A percentile compares a stretch with the other conserved stretches of the same genome.
phyloP scores from a whole-genome alignment of 1,139 yeast species.

The Eremothecium coryli region DNA sequence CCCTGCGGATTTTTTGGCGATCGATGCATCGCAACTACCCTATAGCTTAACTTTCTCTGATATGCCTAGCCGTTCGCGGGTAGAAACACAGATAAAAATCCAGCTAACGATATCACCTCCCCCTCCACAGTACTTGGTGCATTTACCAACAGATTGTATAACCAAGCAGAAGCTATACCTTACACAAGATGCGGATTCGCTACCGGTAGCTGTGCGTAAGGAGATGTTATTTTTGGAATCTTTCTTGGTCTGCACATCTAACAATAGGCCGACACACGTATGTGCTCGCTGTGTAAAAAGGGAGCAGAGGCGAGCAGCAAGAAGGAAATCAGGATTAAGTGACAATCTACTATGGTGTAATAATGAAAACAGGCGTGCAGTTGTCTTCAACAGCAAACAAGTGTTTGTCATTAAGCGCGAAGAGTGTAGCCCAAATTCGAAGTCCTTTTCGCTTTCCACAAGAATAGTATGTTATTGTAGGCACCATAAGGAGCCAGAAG shows the following conservation, averaged over 20 bases:
- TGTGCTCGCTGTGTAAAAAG: conserved; percentile 84
- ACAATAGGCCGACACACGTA: conserved; percentile 53
- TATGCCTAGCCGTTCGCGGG: conserved; percentile 74
- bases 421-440: conserved; percentile 23
- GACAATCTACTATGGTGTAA: conserved; percentile 76
- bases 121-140: conserved; percentile 61
- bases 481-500: conserved; percentile 78
- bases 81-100: conserved; percentile 88
- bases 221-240: conserved; percentile 57
- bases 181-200: conserved; percentile 36
- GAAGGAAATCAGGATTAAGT: conserved; percentile 61
- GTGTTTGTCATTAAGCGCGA: conserved; percentile 61
- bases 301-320: conserved; percentile 86
- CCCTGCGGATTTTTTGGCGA: conserved; percentile 16
- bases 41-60: conserved; percentile 50
- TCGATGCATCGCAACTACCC: conserved; percentile 39
- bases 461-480: conserved; percentile 93
- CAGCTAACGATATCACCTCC: conserved; percentile 59
- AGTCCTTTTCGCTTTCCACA: conserved; percentile 64
- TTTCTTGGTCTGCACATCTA: conserved; percentile 45
- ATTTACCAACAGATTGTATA: conserved; percentile 77
- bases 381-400: conserved; percentile 86
- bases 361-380: conserved; percentile 64
- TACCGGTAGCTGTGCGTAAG: conserved; percentile 40
- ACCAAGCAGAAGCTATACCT: conserved; percentile 77